Evolutionary conservation across 1,284 basidiomycete genomes (phyloP).

Genomic region (Tranzscheliella williamsii): DNA sequence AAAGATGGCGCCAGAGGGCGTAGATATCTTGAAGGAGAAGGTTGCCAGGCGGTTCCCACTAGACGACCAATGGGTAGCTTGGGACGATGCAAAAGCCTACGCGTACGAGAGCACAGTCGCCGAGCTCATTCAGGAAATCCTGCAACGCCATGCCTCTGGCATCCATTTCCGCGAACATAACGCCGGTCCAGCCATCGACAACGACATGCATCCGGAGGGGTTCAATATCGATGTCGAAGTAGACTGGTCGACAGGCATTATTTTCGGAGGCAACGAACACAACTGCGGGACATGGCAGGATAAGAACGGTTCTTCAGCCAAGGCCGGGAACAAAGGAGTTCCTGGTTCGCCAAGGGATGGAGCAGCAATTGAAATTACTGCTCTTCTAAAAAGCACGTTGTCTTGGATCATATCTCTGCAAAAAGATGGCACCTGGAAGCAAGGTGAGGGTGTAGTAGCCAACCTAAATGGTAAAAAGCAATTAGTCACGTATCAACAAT

Average conservation of each 20-base stretch:
- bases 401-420: conserved; percentile 80
- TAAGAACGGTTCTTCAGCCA: conserved; percentile 54
- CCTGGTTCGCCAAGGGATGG: conserved; percentile 95
- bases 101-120: conserved; percentile 69
- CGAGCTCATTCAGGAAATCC: conserved; percentile 91
- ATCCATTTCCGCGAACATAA: conserved; percentile 95
- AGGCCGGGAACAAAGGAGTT: conserved; percentile 88
- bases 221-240: conserved; percentile 92
- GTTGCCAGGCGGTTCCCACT: conserved; percentile 89
- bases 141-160: conserved; percentile 88
- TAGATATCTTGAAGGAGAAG: conserved; percentile 75
- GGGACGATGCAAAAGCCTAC: conserved; percentile 78
- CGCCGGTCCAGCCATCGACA: conserved; percentile 90
- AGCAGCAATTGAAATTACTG: conserved; percentile 92
- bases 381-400: conserved; percentile 86
- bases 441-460: conserved; percentile 75
- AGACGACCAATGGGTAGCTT: conserved; percentile 89
- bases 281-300: conserved; percentile 59
- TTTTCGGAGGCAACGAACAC: conserved; percentile 77
- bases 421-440: conserved; percentile 74
- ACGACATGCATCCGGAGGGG: conserved; percentile 89
- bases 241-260: conserved; percentile 90
- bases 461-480: conserved; percentile 72
- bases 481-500: conserved; percentile 84
- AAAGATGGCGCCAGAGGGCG: conserved; percentile 78